These are phyloP conservation scores for Colletotrichum viniferum DNA, from an alignment of 2,329 filamentous ascomycete species.

Conservation along the genomic window DNA sequence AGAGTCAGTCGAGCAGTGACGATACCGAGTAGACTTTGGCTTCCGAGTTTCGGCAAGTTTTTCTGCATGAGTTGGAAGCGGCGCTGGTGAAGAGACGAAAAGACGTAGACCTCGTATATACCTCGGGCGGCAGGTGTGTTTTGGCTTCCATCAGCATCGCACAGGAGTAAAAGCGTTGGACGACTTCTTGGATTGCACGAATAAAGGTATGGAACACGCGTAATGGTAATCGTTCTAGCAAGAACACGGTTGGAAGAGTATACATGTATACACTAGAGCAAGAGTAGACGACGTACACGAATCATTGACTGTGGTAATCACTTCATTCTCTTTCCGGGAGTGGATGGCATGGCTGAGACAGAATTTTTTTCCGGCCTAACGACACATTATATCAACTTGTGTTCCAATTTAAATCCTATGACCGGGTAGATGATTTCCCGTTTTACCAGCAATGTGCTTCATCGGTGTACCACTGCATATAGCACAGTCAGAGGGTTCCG, in stretches of 20 bases:
- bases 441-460: no score
- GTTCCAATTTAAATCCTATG: no score
- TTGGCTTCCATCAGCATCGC: neutral
- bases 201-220: neutral
- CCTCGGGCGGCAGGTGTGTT: neutral
- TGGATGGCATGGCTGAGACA: neutral
- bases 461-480: no score
- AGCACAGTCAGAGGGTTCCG: no score
- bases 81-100: neutral
- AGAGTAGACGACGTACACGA: neutral
- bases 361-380: neutral
- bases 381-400: no score
- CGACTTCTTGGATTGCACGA: neutral
- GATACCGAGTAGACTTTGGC: neutral
- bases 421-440: no score
- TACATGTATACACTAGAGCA: neutral
- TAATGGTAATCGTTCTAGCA: neutral
- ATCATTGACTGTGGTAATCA: neutral
- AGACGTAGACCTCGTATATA: neutral
- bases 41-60: neutral
- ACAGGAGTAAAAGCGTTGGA: neutral
- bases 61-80: neutral
- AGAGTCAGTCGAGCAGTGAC: conserved; percentile 19
- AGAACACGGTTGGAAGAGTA: neutral
- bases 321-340: neutral